Percentiles rank a stretch among this genome's conserved stretches.
These are phyloP conservation scores for Sporothrix euskadiensis DNA, from an alignment of 2,329 filamentous ascomycete species.

Conservation along the genomic window DNA sequence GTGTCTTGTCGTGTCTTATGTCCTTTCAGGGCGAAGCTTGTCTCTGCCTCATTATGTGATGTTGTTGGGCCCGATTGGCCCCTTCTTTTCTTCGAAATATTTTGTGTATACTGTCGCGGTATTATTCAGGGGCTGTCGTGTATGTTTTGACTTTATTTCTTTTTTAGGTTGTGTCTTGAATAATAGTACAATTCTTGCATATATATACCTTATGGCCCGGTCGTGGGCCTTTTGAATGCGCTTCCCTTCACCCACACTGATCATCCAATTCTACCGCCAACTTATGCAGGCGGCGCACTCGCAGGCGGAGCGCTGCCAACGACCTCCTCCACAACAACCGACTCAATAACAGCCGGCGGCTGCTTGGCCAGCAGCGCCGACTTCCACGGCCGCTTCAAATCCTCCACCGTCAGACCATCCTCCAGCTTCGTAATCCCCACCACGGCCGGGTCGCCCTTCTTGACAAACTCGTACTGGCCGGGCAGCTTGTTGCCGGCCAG, in stretches of 20 bases:
- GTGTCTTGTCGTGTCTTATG: no score
- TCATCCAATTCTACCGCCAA: neutral
- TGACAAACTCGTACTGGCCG: slow-evolving; percentile 88
- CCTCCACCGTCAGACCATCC: slow-evolving; percentile 77
- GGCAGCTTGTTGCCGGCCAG: slow-evolving; percentile 94
- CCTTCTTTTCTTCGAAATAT: no score
- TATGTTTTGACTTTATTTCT: neutral
- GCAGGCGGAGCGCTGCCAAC: slow-evolving; percentile 25
- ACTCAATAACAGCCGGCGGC: slow-evolving; percentile 34
- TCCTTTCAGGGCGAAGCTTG: no score
- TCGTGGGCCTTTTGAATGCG: neutral
- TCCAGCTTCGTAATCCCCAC: slow-evolving; percentile 90
- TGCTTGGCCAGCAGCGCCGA: slow-evolving; percentile 26
- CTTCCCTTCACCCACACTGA: neutral
- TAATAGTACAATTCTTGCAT: slow-evolving; percentile 20
- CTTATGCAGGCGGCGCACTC: slow-evolving; percentile 21
- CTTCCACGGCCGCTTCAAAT: slow-evolving; percentile 74
- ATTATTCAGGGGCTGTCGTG: neutral
- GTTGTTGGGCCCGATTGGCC: no score
- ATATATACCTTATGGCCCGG: neutral
- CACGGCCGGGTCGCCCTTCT: slow-evolving; percentile 83
- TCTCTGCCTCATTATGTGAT: no score
- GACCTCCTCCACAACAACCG: slow-evolving; percentile 36
- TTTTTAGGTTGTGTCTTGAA: neutral
- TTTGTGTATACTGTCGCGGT: no score